Evolutionary conservation across 768 basidiomycete species (phyloP).

Genomic region (Trametes cubensis): DNA sequence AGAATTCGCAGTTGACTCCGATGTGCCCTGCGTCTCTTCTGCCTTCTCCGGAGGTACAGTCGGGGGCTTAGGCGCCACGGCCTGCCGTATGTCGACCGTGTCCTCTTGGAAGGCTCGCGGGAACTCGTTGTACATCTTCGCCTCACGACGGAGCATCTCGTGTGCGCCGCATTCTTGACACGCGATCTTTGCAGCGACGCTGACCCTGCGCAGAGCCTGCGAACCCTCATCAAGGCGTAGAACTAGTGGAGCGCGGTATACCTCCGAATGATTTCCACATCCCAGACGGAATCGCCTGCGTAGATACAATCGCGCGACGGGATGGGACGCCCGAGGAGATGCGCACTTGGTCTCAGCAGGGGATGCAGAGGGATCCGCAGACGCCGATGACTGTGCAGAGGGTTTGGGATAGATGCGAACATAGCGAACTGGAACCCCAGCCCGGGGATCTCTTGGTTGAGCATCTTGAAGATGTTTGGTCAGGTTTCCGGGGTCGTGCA

Average conservation of each 20-base stretch:
- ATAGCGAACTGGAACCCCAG: conserved; percentile 1
- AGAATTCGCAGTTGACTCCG: no score
- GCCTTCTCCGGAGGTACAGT: background rate
- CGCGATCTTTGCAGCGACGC: conserved; percentile 29
- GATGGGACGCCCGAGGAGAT: no score
- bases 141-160: conserved; percentile 36
- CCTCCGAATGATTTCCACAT: conserved; percentile 50
- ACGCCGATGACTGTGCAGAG: no score
- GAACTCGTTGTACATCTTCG: conserved; percentile 46
- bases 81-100: conserved; percentile 34
- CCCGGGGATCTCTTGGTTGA: background rate
- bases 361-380: no score
- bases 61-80: background rate
- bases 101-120: conserved; percentile 47
- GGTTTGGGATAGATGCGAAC: conserved; percentile 9
- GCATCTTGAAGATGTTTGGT: background rate
- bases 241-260: conserved; percentile 52
- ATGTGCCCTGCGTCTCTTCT: background rate
- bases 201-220: conserved; percentile 4
- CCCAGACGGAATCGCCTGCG: conserved; percentile 40
- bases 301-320: conserved; percentile 51
- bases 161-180: background rate
- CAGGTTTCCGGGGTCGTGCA: conserved; percentile 15
- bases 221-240: conserved; percentile 37
- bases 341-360: no score